Evolutionary conservation across 2,329 filamentous ascomycete genomes (phyloP), one percentile per base, ranked within the genome.

Genomic region (Arthrocladium fulminans): DNA sequence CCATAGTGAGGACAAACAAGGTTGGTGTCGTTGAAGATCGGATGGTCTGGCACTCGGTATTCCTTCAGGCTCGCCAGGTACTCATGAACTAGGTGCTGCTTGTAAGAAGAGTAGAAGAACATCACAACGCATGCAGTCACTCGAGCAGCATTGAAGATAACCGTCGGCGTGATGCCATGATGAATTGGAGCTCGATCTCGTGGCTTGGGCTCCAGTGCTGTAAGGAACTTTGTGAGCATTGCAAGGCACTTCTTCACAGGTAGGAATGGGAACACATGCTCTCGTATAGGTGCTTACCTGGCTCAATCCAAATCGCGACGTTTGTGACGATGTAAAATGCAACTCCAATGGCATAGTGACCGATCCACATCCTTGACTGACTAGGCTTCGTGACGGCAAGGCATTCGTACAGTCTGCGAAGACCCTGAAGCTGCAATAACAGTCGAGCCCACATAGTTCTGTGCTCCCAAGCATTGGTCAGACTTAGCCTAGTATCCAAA

Each of bases 1-100:
- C 85, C 85, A 66, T 97, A 98, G 67, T 98, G 92, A 15, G 92
- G 88, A 58, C 86, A 94, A 32, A 96, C 68, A 19, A 94, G 66
- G 49, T 74, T 72, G 38, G 72, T 72, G 2, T 38, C 34, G 9
- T 25, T 7, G 65, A 97, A 98, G 49, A 84, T 68, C 2, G 83
- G 81, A 51, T 84, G 75, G 2, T 75, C 70, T 0, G 90, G 90
- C 20, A 97, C 73, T 9, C 84, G 85, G 66, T 98, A 97, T 61
- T 88, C 90, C 62, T 80, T 78, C 51, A 92, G 68, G 32, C 76
- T 75, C 35, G 81, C 79, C 17, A 92, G 75, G 58, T 89, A 74
- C 47, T 68, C 68, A 62, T 90, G 86, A 60, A 82, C 86, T 55
- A 79, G 73, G 64, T 90, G 78, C 63, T 98, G 92, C 54, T 84